Conservation (phyloP, 306 rosid species). For the Mimosa bimucronata region DNA sequence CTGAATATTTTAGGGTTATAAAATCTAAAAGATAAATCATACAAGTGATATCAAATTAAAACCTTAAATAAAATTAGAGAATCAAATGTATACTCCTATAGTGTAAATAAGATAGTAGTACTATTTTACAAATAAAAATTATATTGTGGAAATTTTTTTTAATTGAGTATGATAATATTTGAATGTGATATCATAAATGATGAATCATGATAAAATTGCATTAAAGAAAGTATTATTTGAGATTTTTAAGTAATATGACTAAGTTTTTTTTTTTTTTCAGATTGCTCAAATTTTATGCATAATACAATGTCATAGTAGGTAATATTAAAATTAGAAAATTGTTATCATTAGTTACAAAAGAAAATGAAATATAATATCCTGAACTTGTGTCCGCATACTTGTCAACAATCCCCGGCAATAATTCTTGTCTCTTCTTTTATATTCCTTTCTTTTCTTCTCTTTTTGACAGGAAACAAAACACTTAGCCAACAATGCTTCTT, state of each 20-base stretch:
- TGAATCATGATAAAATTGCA: neutral
- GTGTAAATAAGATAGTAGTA: neutral
- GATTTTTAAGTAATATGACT: too few species aligned
- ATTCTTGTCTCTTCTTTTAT: neutral
- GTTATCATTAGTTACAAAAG: neutral
- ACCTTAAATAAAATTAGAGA: too few species aligned
- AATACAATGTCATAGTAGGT: neutral
- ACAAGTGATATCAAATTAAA: too few species aligned
- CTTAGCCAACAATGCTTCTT: conserved; percentile 2
- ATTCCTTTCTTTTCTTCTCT: neutral
- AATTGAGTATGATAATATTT: too few species aligned
- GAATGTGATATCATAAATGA: neutral
- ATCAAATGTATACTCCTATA: too few species aligned
- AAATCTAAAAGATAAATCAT: too few species aligned
- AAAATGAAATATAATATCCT: neutral
- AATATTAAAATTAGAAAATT: neutral
- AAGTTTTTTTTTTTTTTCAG: neutral
- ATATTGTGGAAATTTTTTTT: too few species aligned
- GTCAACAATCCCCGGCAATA: neutral
- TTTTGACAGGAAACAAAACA: neutral
- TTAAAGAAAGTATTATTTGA: too few species aligned
- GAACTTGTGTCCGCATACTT: neutral
- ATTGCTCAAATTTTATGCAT: neutral
- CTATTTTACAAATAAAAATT: neutral
- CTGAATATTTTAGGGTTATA: too few species aligned